Percentiles rank a stretch among this genome's conserved stretches.
phyloP scores from a whole-genome alignment of 73 alveolate species.

The Paramecium sonneborni region DNA sequence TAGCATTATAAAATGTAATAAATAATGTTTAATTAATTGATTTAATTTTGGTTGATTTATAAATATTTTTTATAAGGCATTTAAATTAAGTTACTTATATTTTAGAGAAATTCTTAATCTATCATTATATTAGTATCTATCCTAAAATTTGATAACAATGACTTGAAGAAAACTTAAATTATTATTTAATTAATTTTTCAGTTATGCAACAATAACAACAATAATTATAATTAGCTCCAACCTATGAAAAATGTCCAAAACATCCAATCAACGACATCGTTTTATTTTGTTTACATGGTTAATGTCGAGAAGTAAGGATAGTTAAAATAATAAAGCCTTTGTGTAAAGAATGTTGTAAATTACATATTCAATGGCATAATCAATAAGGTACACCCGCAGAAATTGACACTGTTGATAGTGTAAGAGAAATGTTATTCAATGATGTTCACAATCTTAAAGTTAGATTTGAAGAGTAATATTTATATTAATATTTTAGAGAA shows the following conservation, averaged over 20 bases:
- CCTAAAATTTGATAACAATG: background rate
- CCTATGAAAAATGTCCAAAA: constrained; percentile 16
- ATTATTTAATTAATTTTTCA: background rate
- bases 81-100: no score
- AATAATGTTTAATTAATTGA: background rate
- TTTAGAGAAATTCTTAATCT: no score
- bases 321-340: background rate
- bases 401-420: constrained; percentile 28
- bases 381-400: constrained; percentile 11
- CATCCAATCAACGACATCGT: background rate
- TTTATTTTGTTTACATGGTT: background rate
- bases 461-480: constrained; percentile 29
- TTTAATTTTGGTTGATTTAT: background rate
- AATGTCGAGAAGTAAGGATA: background rate
- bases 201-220: background rate
- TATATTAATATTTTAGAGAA: background rate
- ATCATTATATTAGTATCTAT: background rate
- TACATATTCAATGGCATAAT: constrained; percentile 24
- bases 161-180: background rate
- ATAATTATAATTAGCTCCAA: background rate
- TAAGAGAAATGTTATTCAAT: background rate
- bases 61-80: no score
- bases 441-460: constrained; percentile 13
- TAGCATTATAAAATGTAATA: background rate
- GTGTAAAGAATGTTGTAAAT: constrained; percentile 44